These are phyloP conservation scores for Coprinellus micaceus DNA, from an alignment of 768 basidiomycete species.

Conservation along the genomic window DNA sequence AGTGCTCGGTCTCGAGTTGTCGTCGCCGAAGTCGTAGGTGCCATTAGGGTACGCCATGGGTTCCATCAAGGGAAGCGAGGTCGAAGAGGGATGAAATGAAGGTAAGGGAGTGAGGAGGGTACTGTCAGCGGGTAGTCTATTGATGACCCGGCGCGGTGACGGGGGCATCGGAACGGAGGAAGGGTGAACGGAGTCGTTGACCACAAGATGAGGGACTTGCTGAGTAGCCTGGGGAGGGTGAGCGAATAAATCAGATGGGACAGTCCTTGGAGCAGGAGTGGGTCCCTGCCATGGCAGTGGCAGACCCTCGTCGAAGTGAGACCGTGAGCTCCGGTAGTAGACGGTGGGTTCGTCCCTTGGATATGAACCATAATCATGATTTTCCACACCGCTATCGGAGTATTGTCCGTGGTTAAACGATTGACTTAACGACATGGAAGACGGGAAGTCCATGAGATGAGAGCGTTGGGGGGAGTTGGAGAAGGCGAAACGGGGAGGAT, in stretches of 20 bases:
- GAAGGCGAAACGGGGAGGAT: slow-evolving; percentile 31
- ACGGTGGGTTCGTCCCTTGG: slow-evolving; percentile 31
- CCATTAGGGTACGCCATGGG: slow-evolving; percentile 24
- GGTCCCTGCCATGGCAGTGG: slow-evolving; percentile 35
- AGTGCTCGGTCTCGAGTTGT: slow-evolving; percentile 37
- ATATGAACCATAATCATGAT: slow-evolving; percentile 28
- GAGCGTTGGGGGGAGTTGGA: slow-evolving; percentile 22
- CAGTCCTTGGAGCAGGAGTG: slow-evolving; percentile 20
- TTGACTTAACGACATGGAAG: slow-evolving; percentile 26
- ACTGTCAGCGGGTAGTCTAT: slow-evolving; percentile 58
- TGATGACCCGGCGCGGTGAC: slow-evolving; percentile 26
- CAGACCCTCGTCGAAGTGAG: slow-evolving; percentile 27
- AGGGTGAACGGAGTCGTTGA: slow-evolving; percentile 14
- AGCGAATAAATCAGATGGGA: slow-evolving; percentile 24
- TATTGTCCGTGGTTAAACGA: slow-evolving; percentile 17
- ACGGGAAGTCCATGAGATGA: slow-evolving; percentile 25
- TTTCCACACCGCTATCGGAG: slow-evolving; percentile 25
- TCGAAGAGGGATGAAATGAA: slow-evolving; percentile 42
- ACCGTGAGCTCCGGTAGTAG: slow-evolving; percentile 22
- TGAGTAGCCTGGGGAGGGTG: slow-evolving; percentile 29
- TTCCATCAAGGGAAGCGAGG: slow-evolving; percentile 34
- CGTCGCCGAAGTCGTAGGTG: slow-evolving; percentile 37
- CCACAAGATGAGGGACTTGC: slow-evolving; percentile 23
- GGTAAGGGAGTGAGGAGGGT: slow-evolving; percentile 70
- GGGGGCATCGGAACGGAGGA: slow-evolving; percentile 23